phyloP scores from a whole-genome alignment of 2,329 filamentous ascomycete species.

The Exophiala sp. region DNA sequence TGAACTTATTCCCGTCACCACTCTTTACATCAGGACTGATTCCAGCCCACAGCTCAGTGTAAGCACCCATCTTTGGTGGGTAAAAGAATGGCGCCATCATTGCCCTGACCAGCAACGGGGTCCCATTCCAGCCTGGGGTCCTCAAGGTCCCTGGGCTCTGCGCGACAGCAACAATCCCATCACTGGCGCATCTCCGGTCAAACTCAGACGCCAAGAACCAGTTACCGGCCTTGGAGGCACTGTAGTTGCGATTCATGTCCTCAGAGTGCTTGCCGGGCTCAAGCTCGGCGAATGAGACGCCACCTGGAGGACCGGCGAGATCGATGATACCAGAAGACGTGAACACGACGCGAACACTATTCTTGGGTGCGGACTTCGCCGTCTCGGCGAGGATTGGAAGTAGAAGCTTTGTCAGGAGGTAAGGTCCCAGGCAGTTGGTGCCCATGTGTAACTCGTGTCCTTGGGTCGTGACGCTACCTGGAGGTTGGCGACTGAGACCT shows the following conservation, averaged over 20 bases:
- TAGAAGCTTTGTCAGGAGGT: slow-evolving; percentile 37
- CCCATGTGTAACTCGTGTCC: slow-evolving; percentile 38
- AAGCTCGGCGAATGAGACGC: neutral
- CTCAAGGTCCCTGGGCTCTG: slow-evolving; percentile 37
- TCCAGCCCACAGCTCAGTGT: slow-evolving; percentile 48
- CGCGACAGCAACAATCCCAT: slow-evolving; percentile 21
- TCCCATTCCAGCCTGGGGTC: slow-evolving; percentile 31
- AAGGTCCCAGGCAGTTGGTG: slow-evolving; percentile 36
- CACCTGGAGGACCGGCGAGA: neutral
- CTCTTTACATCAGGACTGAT: slow-evolving; percentile 43
- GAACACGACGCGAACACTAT: slow-evolving; percentile 31
- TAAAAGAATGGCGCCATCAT: slow-evolving; percentile 31
- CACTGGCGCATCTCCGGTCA: slow-evolving; percentile 17
- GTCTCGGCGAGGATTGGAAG: slow-evolving; percentile 33
- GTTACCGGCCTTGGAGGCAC: slow-evolving; percentile 11
- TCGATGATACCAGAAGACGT: neutral
- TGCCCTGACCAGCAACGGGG: slow-evolving; percentile 24
- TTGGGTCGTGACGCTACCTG: slow-evolving; percentile 32
- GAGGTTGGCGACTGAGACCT: slow-evolving; percentile 33
- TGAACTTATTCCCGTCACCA: slow-evolving; percentile 32
- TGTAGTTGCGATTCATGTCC: slow-evolving; percentile 1
- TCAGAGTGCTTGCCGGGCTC: neutral
- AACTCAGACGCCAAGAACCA: slow-evolving; percentile 21
- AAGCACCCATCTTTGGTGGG: slow-evolving; percentile 40
- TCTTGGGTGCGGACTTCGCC: slow-evolving; percentile 20